These are phyloP conservation scores for Melanopsichium pennsylvanicum DNA, from an alignment of 1,284 basidiomycete genomes.

Conservation along the genomic window DNA sequence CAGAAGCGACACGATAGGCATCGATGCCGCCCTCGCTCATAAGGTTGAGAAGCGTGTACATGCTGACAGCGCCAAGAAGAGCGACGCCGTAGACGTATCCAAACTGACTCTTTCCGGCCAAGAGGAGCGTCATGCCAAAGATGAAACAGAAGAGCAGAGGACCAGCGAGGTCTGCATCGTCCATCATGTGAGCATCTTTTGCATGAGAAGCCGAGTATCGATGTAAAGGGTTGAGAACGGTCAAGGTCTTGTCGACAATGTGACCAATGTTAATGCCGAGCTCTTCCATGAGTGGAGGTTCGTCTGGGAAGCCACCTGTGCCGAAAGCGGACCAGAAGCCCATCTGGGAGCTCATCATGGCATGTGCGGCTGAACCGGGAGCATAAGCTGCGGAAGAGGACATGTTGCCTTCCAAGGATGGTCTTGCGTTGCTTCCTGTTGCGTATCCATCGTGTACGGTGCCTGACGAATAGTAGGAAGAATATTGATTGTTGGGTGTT, in stretches of 20 bases:
- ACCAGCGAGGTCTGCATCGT: constrained; percentile 96
- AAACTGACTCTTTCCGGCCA: constrained; percentile 99
- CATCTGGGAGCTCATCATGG: constrained; percentile 55
- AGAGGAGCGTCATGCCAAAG: constrained; percentile 63
- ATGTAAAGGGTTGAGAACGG: constrained; percentile 91
- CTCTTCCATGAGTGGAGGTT: constrained; percentile 70
- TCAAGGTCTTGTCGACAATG: constrained; percentile 90
- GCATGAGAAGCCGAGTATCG: constrained; percentile 69
- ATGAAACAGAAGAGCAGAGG: constrained; percentile 94
- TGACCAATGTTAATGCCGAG: constrained; percentile 97
- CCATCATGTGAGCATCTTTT: constrained; percentile 91
- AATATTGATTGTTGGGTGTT: constrained; percentile 20
- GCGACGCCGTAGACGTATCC: constrained; percentile 99
- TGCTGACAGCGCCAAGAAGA: constrained; percentile 88
- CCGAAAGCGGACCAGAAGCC: constrained; percentile 63
- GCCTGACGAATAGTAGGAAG: constrained; percentile 38
- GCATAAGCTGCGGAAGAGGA: constrained; percentile 35
- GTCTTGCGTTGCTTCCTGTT: constrained; percentile 36
- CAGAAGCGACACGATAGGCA: constrained; percentile 92
- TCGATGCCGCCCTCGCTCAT: constrained; percentile 97
- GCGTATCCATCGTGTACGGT: constrained; percentile 35
- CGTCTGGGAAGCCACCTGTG: constrained; percentile 64
- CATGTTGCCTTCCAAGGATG: constrained; percentile 60
- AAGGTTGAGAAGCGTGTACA: constrained; percentile 94
- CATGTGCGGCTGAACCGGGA: constrained; percentile 40